Evolutionary conservation across 1,284 basidiomycete species (phyloP).

Genomic region (Microbotryomycetes sp.): DNA sequence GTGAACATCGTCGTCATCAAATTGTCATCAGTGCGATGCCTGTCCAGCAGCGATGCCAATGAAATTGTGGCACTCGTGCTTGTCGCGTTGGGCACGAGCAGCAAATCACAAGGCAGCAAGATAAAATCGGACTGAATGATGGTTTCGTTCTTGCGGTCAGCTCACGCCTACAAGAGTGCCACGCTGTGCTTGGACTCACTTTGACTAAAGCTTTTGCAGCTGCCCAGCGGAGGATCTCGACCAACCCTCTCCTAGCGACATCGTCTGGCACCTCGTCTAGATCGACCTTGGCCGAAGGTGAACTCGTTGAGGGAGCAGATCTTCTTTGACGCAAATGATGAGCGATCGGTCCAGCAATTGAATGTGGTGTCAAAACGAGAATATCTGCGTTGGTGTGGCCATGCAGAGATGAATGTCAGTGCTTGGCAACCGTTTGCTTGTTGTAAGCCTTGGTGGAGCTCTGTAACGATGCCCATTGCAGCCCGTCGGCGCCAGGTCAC

Average conservation of each 20-base stretch:
- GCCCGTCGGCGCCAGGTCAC: background rate
- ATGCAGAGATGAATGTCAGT: background rate
- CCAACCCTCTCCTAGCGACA: slow-evolving; percentile 16
- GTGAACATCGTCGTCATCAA: slow-evolving; percentile 76
- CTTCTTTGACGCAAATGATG: slow-evolving; percentile 33
- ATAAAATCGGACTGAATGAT: slow-evolving; percentile 63
- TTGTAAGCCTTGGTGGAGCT: too few relatives aligned
- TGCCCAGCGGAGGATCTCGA: slow-evolving; percentile 32
- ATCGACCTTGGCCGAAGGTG: slow-evolving; percentile 28
- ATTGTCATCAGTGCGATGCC: slow-evolving; percentile 64
- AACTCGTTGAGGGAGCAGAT: slow-evolving; percentile 10
- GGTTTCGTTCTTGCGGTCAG: background rate
- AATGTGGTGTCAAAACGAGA: slow-evolving; percentile 62
- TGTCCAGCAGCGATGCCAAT: slow-evolving; percentile 66
- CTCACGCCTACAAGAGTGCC: too few relatives aligned
- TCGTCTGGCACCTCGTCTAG: slow-evolving; percentile 33
- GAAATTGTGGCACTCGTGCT: slow-evolving; percentile 49
- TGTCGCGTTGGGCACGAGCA: slow-evolving; percentile 55
- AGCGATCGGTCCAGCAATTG: slow-evolving; percentile 28
- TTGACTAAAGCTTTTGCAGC: slow-evolving; percentile 31
- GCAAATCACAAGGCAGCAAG: slow-evolving; percentile 83
- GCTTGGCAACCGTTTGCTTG: background rate
- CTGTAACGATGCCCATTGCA: too few relatives aligned
- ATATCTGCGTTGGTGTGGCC: slow-evolving; percentile 54
- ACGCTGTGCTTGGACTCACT: slow-evolving; percentile 14